These are phyloP conservation scores for Geranium incanum DNA, from an alignment of 441 rosid genomes.

Conservation along the genomic window DNA sequence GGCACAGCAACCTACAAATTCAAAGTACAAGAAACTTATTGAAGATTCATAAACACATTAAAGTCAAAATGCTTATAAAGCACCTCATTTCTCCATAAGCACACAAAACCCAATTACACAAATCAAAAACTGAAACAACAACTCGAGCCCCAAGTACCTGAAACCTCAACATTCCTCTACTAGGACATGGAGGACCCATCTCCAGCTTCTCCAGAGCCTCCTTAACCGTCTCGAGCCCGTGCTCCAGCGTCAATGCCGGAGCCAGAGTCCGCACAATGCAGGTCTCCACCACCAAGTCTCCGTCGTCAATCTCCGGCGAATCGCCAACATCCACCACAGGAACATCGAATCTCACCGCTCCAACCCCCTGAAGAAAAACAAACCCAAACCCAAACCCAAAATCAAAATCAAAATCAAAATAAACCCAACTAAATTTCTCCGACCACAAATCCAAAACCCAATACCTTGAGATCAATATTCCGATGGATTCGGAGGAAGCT, in stretches of 20 bases:
- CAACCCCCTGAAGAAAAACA: conserved; percentile 6
- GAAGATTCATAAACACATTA: neutral
- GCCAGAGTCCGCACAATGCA: conserved; percentile 60
- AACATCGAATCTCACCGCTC: conserved; percentile 58
- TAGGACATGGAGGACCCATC: conserved; percentile 52
- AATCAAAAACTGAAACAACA: neutral
- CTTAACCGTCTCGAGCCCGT: conserved; percentile 48
- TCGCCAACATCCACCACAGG: conserved; percentile 35
- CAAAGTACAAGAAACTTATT: neutral
- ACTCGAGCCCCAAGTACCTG: conserved; percentile 37
- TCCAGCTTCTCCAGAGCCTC: conserved; percentile 55
- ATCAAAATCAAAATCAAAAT: too few species aligned
- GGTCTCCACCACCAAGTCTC: conserved; percentile 47
- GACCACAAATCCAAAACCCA: neutral
- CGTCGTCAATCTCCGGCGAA: conserved; percentile 34
- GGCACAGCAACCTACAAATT: conserved; percentile 71
- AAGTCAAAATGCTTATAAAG: neutral
- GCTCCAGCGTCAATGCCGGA: conserved; percentile 70
- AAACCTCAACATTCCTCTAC: conserved; percentile 57
- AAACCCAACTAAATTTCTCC: neutral
- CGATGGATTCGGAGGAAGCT: conserved; percentile 11
- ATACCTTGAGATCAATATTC: conserved; percentile 7
- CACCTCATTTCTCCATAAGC: neutral
- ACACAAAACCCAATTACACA: neutral
- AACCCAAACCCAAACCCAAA: neutral